A percentile compares a stretch with the other conserved stretches of the same genome.
Conservation (phyloP, 2,329 filamentous ascomycete genomes). For the Echinosphaeria canescens region DNA sequence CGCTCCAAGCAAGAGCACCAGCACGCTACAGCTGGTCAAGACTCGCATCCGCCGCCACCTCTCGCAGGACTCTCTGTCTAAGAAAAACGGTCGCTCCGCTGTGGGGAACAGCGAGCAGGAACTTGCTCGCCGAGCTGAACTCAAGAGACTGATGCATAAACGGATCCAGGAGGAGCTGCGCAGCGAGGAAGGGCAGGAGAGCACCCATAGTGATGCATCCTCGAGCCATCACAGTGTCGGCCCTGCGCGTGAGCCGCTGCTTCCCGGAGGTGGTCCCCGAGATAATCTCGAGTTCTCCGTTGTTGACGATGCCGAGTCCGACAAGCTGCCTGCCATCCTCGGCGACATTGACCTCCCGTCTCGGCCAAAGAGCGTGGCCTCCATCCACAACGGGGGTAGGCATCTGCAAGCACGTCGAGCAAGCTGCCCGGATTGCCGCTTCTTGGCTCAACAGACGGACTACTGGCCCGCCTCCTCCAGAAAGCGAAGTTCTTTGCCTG, state of each 20-base stretch:
- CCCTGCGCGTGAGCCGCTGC: slow-evolving; percentile 10
- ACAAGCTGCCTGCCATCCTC: no score
- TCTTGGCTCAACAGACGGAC: background rate
- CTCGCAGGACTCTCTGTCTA: slow-evolving; percentile 18
- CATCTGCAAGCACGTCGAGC: slow-evolving; percentile 1
- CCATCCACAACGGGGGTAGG: background rate
- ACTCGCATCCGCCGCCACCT: slow-evolving; percentile 21
- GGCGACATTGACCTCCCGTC: no score
- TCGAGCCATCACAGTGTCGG: slow-evolving; percentile 9
- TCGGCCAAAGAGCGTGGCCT: no score
- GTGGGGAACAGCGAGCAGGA: slow-evolving; percentile 27
- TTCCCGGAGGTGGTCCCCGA: slow-evolving; percentile 19
- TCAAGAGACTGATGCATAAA: slow-evolving; percentile 29
- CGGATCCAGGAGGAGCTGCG: slow-evolving; percentile 35
- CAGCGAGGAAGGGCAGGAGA: slow-evolving; percentile 17
- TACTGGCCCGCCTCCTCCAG: background rate
- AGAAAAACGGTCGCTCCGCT: slow-evolving; percentile 16
- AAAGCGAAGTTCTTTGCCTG: slow-evolving; percentile 5
- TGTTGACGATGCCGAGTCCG: slow-evolving; percentile 2
- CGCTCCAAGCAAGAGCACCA: slow-evolving; percentile 11
- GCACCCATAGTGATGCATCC: slow-evolving; percentile 8
- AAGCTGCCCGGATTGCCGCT: slow-evolving; percentile 4
- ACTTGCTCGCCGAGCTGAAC: slow-evolving; percentile 28
- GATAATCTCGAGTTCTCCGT: slow-evolving; percentile 25
- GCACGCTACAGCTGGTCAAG: slow-evolving; percentile 20